Evolutionary conservation across 371 early-diverging fungal genomes (phyloP), one percentile per base, ranked within the genome.

Genomic region (Actinomucor elegans): DNA sequence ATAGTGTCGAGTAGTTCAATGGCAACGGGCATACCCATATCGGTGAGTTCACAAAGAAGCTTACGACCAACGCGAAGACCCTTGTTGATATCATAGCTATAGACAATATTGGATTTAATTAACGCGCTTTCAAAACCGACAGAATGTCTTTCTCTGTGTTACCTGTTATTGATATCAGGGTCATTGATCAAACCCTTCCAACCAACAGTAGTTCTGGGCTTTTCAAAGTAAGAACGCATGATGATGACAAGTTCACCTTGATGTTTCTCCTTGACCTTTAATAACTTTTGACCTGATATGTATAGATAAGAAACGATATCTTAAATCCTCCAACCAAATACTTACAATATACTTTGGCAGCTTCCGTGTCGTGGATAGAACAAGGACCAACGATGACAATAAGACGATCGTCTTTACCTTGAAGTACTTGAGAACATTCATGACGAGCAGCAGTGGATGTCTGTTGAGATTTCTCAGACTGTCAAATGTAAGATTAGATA

Each of bases 121-220:
- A 12, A 7, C 43, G 23, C 2, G 27, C 42, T 14, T 14, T 9
- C 26, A 43, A 14, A 27, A 12, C 15, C 12, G 10, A 15, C 7
- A 33, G 3, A 33, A 5, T 28, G 5, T 3, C 1, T 15, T 33
- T n/a, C n/a, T n/a, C n/a, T n/a, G n/a, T n/a, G n/a, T 46, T 73
- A 83, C 76, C 87, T 84, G 53, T 80, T 88, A 66, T 94, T 85
- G 51, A 96, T 80, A 50, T 83, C 73, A 15, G 96, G 94, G 54
- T 96, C 96, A 67, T 94, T 95, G 64, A 95, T 93, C 21, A 94
- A 66, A 17, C 94, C 96, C 65, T 94, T 94, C 96, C 96, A 96
- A 4, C 96, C 95, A 32, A 94, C 92, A 0, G 93, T 94, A 9
- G 96, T 94, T 55, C 96, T 73, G 23, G 96, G 96, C 69, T 96